These are phyloP conservation scores for Lipomyces yarrowii DNA, from an alignment of 1,139 yeast species.

Conservation along the genomic window DNA sequence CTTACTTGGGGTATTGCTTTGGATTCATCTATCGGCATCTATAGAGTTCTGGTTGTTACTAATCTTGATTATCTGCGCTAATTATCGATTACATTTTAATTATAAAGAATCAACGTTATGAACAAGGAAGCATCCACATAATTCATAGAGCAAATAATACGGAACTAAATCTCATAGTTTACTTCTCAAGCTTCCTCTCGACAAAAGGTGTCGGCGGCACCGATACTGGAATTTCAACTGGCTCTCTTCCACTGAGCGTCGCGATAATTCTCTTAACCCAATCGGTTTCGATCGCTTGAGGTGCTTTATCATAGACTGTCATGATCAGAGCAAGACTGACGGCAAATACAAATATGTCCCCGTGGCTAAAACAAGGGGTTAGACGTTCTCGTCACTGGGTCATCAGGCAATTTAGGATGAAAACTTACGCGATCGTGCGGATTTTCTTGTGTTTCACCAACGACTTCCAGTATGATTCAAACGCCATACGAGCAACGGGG, in stretches of 20 bases:
- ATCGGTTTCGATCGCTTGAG: slow-evolving; percentile 42
- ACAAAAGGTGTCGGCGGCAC: slow-evolving; percentile 18
- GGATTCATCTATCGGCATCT: not conserved
- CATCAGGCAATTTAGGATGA: not conserved
- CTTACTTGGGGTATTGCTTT: not conserved
- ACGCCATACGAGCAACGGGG: slow-evolving; percentile 36
- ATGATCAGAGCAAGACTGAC: slow-evolving; percentile 42
- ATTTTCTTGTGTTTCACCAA: slow-evolving; percentile 36
- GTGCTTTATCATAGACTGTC: slow-evolving; percentile 42
- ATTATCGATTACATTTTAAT: not conserved
- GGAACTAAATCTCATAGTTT: not conserved
- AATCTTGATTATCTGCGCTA: not conserved
- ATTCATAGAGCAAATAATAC: not conserved
- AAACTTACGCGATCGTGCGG: slow-evolving; percentile 18
- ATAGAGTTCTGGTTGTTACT: slow-evolving; percentile 1
- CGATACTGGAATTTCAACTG: slow-evolving; percentile 11
- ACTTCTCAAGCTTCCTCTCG: slow-evolving; percentile 13
- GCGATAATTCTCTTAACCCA: slow-evolving; percentile 7
- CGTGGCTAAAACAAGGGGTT: slow-evolving; percentile 35
- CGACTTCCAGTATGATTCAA: slow-evolving; percentile 44
- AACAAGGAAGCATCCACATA: not conserved
- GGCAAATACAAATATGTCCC: slow-evolving; percentile 43
- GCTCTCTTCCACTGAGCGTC: slow-evolving; percentile 13
- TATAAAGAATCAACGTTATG: not conserved
- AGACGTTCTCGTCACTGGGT: not conserved